These are phyloP conservation scores for Chaetomium globosum DNA, from an alignment of 2,329 filamentous ascomycete species.

Conservation along the genomic window DNA sequence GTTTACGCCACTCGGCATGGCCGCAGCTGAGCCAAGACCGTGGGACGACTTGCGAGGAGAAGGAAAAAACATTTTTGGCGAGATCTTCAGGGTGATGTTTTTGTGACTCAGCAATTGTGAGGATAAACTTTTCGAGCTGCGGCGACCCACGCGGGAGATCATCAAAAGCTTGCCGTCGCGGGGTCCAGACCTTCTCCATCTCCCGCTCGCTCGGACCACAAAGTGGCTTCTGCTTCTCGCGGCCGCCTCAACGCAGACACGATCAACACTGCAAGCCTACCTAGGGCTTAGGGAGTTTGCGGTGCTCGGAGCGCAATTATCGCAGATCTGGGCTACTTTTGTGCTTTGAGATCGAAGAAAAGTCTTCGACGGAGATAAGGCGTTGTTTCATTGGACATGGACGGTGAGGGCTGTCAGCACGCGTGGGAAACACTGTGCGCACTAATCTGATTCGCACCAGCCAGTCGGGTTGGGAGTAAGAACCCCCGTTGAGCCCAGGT, in stretches of 20 bases:
- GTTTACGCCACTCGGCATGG: conserved; percentile 13
- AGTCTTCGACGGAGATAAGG: background rate
- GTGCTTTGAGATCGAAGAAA: background rate
- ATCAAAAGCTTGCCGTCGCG: background rate
- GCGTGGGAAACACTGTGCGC: background rate
- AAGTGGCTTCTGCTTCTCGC: background rate
- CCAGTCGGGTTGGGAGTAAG: background rate
- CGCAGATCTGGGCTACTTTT: background rate
- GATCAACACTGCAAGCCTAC: too few species aligned
- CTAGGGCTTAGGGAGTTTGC: too few species aligned
- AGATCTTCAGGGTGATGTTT: background rate
- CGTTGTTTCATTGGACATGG: background rate
- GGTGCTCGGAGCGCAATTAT: background rate
- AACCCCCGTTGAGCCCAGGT: background rate
- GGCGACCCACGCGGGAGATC: conserved; percentile 20
- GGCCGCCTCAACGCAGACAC: background rate
- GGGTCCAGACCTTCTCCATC: background rate
- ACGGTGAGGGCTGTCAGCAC: background rate
- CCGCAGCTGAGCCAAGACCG: conserved; percentile 21
- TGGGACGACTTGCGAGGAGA: background rate
- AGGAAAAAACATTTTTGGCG: conserved; percentile 2
- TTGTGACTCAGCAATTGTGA: conserved; percentile 14
- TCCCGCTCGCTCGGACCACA: background rate
- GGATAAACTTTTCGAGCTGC: background rate
- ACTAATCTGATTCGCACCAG: background rate